Evolutionary conservation across 2,329 filamentous ascomycete genomes (phyloP).

Genomic region (Cladosporium velox): DNA sequence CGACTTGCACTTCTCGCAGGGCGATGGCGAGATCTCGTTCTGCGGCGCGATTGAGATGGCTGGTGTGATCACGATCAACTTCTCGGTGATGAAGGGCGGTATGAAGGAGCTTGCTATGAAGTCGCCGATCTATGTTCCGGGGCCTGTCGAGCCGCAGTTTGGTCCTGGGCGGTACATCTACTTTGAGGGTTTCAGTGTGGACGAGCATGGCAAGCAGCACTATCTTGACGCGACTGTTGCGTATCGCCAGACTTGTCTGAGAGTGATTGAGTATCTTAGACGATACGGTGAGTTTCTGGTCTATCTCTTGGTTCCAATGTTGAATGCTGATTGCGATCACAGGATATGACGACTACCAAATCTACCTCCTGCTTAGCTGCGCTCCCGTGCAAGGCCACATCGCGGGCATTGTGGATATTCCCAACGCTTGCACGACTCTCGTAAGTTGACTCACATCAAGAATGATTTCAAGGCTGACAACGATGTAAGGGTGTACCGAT

Average conservation of each 20-base stretch:
- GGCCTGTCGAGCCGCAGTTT: conserved; percentile 85
- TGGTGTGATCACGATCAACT: conserved; percentile 85
- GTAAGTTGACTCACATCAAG: conserved; percentile 37
- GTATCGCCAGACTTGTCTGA: conserved; percentile 77
- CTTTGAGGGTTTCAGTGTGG: conserved; percentile 88
- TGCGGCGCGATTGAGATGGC: conserved; percentile 86
- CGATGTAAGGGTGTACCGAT: conserved; percentile 65
- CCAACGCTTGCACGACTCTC: conserved; percentile 86
- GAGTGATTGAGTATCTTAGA: conserved; percentile 74
- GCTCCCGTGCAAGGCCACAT: conserved; percentile 86
- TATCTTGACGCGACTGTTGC: conserved; percentile 85
- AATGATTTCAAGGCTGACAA: neutral
- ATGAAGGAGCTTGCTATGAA: conserved; percentile 74
- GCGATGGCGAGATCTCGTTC: conserved; percentile 86
- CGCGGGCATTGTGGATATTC: conserved; percentile 86
- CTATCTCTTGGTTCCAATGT: neutral
- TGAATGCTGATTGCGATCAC: neutral
- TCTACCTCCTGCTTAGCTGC: conserved; percentile 81
- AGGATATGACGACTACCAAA: conserved; percentile 70
- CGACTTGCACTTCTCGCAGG: conserved; percentile 84
- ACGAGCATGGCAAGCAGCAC: conserved; percentile 84
- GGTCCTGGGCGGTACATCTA: conserved; percentile 79
- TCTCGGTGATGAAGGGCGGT: conserved; percentile 81
- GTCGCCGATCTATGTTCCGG: conserved; percentile 80
- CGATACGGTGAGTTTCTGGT: conserved; percentile 59